Base-by-base conservation (phyloP, 2,329 filamentous ascomycete species). In the Pseudocercospora crystallina region DNA sequence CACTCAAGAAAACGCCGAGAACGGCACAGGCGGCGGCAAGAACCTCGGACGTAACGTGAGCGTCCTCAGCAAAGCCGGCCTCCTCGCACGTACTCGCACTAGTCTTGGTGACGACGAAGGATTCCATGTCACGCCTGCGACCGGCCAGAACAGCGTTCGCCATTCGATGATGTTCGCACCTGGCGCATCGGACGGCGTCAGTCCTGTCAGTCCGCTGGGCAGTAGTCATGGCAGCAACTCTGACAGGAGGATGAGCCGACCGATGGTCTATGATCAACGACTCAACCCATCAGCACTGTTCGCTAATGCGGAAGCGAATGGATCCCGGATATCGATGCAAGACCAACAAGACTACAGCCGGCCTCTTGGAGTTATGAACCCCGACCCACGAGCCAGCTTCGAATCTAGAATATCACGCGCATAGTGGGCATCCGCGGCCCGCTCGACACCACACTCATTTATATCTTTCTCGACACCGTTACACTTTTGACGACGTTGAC, bases 261-360 rank as follows among this genome's bases (percentile, higher is more conserved):
- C 74, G 2, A 61, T 75, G 49, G 67, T 77, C 30, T 73, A 75
- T 53, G 76, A 78, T 49, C 75, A 76, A 52, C 67, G 76, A 17
- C 66, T 78, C 17, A 78, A 78, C 49, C 76, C 76, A 2, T 69
- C 69, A 5, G 73, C 73, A 2, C 66, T 78, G 26, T 73, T 76
- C 60, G 69, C 67, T 32, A 69, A 75, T 38, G 59, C 58, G 37
- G 65, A 70, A 32, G 71, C 72, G n/a, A 78, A 76, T 51, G 65
- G 66, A 13, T 77, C 74, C 51, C 70, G 71, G 15, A 68, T 71
- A 17, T 76, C 74, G 43, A 65, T 78, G 37, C 71, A 68, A 38
- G 77, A 74, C 47, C 67, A 76, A 45, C 72, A 76, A 48, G 76
- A 78, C 51, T 78, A 76, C 53, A 73, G 72, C 39, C 69, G 76